A percentile compares a stretch with the other conserved stretches of the same genome.
These are phyloP conservation scores for Phycomyces nitens DNA, from an alignment of 192 early-diverging fungal genomes.

Conservation along the genomic window DNA sequence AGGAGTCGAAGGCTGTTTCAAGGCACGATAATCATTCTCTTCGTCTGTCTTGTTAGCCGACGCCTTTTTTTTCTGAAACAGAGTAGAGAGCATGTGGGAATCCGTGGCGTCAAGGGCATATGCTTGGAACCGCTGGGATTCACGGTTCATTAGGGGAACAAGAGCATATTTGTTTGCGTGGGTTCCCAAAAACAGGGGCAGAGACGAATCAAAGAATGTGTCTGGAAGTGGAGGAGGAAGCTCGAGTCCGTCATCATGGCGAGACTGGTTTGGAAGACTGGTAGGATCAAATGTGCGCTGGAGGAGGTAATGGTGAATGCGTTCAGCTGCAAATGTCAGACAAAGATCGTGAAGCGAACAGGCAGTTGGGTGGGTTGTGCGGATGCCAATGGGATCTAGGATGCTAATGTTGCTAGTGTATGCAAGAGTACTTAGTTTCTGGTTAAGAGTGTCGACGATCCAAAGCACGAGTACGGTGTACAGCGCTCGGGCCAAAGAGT, in stretches of 20 bases:
- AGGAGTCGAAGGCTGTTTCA: slow-evolving; percentile 19
- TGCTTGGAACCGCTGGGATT: slow-evolving; percentile 36
- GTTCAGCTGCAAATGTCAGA: slow-evolving; percentile 45
- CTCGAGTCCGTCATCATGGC: slow-evolving; percentile 63
- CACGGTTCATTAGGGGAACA: slow-evolving; percentile 41
- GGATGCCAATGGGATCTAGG: slow-evolving; percentile 59
- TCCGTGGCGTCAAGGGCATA: slow-evolving; percentile 45
- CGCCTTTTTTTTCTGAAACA: slow-evolving; percentile 32
- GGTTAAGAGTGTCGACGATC: slow-evolving; percentile 75
- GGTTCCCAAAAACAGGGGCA: slow-evolving; percentile 12
- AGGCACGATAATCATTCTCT: slow-evolving; percentile 12
- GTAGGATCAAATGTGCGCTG: slow-evolving; percentile 4
- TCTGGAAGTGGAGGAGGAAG: slow-evolving; percentile 2
- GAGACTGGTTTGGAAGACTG: background rate
- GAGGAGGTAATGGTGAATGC: slow-evolving; percentile 39
- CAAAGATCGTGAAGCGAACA: slow-evolving; percentile 50
- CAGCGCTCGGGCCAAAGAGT: slow-evolving; percentile 63
- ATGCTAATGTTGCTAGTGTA: slow-evolving; percentile 60
- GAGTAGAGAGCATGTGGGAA: slow-evolving; percentile 36
- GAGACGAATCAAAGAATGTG: background rate
- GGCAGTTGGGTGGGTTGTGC: slow-evolving; percentile 20
- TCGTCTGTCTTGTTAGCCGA: slow-evolving; percentile 22
- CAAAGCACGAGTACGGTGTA: slow-evolving; percentile 72
- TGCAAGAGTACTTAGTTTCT: slow-evolving; percentile 52
- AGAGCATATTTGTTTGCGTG: slow-evolving; percentile 29